phyloP scores from a whole-genome alignment of 2,329 filamentous ascomycete species.

The Aspergillus hiratsukae region DNA sequence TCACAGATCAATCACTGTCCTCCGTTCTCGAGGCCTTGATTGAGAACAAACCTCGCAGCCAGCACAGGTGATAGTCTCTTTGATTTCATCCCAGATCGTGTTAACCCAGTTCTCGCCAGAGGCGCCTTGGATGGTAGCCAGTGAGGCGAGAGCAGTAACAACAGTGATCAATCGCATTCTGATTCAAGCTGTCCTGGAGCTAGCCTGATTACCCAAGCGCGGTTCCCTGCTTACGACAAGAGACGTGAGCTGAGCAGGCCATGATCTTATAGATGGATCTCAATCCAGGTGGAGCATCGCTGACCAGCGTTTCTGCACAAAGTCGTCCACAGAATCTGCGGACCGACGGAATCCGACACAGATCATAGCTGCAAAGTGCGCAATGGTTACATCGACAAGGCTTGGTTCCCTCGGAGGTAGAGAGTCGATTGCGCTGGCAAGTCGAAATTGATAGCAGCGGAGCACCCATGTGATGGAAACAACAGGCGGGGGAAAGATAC shows the following conservation, averaged over 20 bases:
- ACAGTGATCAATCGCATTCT: constrained; percentile 11
- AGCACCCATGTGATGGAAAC: background rate
- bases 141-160: constrained; percentile 7
- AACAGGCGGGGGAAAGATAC: background rate
- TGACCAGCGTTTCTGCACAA: background rate
- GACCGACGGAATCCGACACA: background rate
- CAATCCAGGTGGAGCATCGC: background rate
- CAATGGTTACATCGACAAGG: background rate
- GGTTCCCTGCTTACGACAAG: background rate
- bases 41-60: constrained; percentile 22
- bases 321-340: background rate
- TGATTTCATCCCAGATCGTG: constrained; percentile 27
- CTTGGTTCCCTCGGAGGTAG: background rate
- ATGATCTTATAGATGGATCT: background rate
- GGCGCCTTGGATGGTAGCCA: constrained; percentile 6
- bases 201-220: background rate
- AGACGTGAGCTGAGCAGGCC: background rate
- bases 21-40: background rate
- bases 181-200: background rate
- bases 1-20: background rate
- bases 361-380: background rate
- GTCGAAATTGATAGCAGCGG: background rate
- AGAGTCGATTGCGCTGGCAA: background rate
- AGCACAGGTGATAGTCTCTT: constrained; percentile 28
- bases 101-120: constrained; percentile 2